These are phyloP conservation scores for Eudorina sp. DNA, from an alignment of 139 green algal species.

Conservation along the genomic window DNA sequence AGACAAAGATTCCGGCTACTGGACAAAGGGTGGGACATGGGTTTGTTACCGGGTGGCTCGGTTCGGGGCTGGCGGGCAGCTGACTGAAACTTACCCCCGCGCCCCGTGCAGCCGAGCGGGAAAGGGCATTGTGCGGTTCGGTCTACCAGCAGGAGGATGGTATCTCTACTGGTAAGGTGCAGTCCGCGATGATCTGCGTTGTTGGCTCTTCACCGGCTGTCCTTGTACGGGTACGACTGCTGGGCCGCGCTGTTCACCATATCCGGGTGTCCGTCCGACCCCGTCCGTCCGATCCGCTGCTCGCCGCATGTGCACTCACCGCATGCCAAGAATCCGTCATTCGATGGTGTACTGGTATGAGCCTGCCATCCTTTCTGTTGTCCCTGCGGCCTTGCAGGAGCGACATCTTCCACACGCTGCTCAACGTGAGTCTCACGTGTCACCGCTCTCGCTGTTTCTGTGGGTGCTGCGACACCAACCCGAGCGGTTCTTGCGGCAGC, in stretches of 20 bases:
- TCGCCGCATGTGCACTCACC: too few relatives aligned
- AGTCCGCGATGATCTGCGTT: too few relatives aligned
- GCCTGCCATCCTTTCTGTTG: neutral
- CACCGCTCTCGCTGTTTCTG: too few relatives aligned
- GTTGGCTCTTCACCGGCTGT: too few relatives aligned
- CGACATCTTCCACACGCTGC: constrained; percentile 69
- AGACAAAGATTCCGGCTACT: neutral
- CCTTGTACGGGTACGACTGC: too few relatives aligned
- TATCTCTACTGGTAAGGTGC: constrained; percentile 40
- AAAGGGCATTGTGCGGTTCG: constrained; percentile 52
- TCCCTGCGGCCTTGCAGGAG: constrained; percentile 7
- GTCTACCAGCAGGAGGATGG: constrained; percentile 36
- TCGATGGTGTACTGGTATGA: too few relatives aligned
- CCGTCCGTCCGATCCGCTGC: too few relatives aligned
- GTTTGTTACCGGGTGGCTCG: neutral
- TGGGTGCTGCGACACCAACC: too few relatives aligned
- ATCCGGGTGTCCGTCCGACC: too few relatives aligned
- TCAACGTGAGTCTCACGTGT: constrained; percentile 65
- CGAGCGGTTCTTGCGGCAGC: too few relatives aligned
- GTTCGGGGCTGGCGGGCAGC: constrained; percentile 6
- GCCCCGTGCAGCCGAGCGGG: neutral
- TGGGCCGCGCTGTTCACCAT: too few relatives aligned
- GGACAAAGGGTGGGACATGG: constrained; percentile 14
- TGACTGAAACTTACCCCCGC: neutral
- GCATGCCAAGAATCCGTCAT: too few relatives aligned